Percentiles rank a stretch among this genome's conserved stretches.
phyloP scores from a whole-genome alignment of 768 basidiomycete species.

The Suillus discolor region DNA sequence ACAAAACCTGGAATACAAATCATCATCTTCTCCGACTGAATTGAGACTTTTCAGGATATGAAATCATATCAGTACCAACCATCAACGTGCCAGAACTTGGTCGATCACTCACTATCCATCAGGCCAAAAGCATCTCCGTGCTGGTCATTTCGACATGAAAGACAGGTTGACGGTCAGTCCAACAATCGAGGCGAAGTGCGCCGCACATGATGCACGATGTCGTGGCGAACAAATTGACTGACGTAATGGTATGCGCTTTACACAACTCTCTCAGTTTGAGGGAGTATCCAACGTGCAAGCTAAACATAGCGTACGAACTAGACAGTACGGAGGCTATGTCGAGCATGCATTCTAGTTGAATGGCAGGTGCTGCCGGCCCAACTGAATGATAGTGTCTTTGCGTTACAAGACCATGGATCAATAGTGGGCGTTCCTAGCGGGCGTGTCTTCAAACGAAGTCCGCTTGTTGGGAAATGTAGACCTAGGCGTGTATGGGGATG shows the following conservation, averaged over 20 bases:
- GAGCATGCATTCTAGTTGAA: too few species aligned
- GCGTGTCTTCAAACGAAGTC: neutral
- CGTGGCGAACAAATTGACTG: neutral
- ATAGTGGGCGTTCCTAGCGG: neutral
- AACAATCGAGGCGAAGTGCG: conserved; percentile 5
- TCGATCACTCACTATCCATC: neutral
- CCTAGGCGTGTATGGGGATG: neutral
- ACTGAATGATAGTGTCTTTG: neutral
- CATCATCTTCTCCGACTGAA: neutral
- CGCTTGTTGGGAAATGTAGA: neutral
- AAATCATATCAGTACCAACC: neutral
- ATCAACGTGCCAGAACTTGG: neutral
- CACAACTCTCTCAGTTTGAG: neutral
- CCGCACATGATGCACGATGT: neutral
- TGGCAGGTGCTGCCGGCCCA: neutral
- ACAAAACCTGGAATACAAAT: neutral
- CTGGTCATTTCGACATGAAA: conserved; percentile 13
- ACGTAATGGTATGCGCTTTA: neutral
- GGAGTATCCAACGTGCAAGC: neutral
- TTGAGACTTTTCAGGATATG: neutral
- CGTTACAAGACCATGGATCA: neutral
- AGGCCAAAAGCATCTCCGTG: conserved; percentile 2
- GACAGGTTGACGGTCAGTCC: neutral
- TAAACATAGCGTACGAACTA: neutral
- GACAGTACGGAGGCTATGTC: too few species aligned